phyloP scores from a whole-genome alignment of 768 basidiomycete genomes.

The Lenzites betulinus region DNA sequence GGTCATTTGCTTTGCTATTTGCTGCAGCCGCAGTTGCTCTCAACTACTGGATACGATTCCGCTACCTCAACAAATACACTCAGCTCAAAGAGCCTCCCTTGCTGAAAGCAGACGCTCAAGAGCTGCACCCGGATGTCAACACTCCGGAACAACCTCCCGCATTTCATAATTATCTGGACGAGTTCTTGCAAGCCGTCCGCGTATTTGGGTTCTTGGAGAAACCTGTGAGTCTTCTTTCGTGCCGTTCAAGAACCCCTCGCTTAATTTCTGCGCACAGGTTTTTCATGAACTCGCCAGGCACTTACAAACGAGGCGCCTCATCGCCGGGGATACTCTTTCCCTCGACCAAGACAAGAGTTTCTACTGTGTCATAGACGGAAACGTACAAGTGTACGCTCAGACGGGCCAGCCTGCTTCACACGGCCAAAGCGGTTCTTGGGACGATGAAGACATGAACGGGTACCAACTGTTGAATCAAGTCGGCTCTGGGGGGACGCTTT shows the following conservation, averaged over 20 bases:
- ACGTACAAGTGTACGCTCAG: constrained; percentile 88
- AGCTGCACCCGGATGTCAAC: constrained; percentile 91
- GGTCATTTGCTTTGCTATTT: constrained; percentile 84
- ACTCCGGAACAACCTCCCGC: constrained; percentile 68
- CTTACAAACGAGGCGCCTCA: constrained; percentile 90
- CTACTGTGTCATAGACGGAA: constrained; percentile 98
- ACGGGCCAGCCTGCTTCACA: constrained; percentile 54
- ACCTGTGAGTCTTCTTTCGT: constrained; percentile 59
- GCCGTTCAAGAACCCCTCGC: not conserved
- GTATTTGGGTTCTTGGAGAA: constrained; percentile 99
- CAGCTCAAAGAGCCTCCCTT: constrained; percentile 81
- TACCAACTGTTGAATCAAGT: constrained; percentile 98
- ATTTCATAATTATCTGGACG: constrained; percentile 96
- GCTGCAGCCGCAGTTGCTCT: constrained; percentile 62
- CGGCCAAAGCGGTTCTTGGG: constrained; percentile 62
- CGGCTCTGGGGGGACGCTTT: constrained; percentile 91
- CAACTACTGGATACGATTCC: constrained; percentile 85
- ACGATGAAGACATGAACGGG: constrained; percentile 89
- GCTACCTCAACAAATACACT: constrained; percentile 74
- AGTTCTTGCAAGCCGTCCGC: constrained; percentile 93
- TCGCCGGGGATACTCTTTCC: constrained; percentile 93
- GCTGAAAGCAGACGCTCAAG: constrained; percentile 79
- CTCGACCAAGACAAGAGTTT: constrained; percentile 93
- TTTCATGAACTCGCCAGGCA: constrained; percentile 98
- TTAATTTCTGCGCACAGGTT: constrained; percentile 48